These are phyloP conservation scores for Nicotiana rustica DNA, from an alignment of 305 asterid species.

Conservation along the genomic window DNA sequence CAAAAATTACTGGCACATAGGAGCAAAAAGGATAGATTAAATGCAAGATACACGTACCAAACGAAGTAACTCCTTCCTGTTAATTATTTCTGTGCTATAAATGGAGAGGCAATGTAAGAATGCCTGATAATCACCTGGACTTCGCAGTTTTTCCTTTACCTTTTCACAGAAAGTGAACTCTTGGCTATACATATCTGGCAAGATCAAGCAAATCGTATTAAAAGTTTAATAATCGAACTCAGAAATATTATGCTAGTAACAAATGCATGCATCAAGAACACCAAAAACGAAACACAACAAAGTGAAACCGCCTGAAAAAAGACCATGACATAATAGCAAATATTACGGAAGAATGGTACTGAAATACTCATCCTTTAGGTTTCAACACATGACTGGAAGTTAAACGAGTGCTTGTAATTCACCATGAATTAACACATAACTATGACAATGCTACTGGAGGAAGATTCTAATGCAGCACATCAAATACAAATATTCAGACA, in stretches of 20 bases:
- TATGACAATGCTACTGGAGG: neutral
- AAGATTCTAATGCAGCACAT: constrained; percentile 23
- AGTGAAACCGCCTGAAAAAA: neutral
- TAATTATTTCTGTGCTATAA: constrained; percentile 89
- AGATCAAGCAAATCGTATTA: constrained; percentile 39
- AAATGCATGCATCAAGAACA: neutral
- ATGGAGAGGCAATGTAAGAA: constrained; percentile 94
- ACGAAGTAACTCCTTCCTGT: constrained; percentile 81
- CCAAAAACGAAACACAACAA: neutral
- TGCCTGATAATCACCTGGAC: constrained; percentile 88
- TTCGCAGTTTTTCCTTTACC: constrained; percentile 84
- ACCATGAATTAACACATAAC: neutral
- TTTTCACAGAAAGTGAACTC: constrained; percentile 89
- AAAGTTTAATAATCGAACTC: neutral
- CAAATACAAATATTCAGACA: neutral
- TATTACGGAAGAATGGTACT: neutral
- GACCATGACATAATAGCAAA: neutral
- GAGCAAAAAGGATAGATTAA: constrained; percentile 9
- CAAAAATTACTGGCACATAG: neutral
- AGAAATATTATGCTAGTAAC: neutral
- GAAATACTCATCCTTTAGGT: constrained; percentile 15
- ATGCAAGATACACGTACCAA: constrained; percentile 64
- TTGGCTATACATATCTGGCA: constrained; percentile 70
- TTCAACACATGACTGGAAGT: neutral
- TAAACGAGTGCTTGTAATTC: neutral